Evolutionary conservation across 208 protist genomes (phyloP), one percentile per base, ranked within the genome.

Genomic region (Kentomonas sorsogonicus): DNA sequence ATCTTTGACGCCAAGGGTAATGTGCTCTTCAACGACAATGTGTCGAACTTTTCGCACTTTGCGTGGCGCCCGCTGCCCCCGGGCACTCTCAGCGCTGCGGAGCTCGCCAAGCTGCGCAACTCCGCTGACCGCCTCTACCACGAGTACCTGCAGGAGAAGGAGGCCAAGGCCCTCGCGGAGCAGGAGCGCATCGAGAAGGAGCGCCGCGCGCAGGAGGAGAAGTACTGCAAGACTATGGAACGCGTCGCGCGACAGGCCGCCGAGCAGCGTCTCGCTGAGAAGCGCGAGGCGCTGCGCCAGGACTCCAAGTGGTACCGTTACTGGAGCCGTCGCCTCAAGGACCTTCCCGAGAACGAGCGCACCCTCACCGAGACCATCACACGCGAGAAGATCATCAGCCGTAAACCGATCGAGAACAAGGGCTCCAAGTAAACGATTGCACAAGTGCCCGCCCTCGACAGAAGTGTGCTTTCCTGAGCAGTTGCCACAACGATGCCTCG

Each of bases 11-110:
- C 79, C 59, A 85, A 86, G 34, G 89, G 89, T 39, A 77, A 68
- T 18, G 71, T 90, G 66, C 60, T 92, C 16, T 73, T 79, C 55
- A 48, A 76, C 39, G 89, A 91, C 53, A 53, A 65, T 20, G 53
- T 80, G 30, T 73, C 74, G 54, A 72, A 70, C 18, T 77, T 95
- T 39, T 92, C 89, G 0, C 89, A 95, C 71, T 87, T 95, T 31
- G 68, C 81, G 10, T 95, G 89, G 89, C 79, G 89, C n/a, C 89
- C 89, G n/a, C 72, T 95, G 46, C 77, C 83, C 15, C 69, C 77
- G 15, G 69, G 83, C 2, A 65, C 93, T 58, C 60, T 95, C 34
- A 60, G 64, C 16, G 29, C 47, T 10, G 75, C 69, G 22, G 83
- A 95, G 61, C 58, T 84, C 33, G 70, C 73, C 43, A 55, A 79